A percentile compares a stretch with the other conserved stretches of the same genome.
Conservation (phyloP, 768 basidiomycete genomes). For the Mycena venus region DNA sequence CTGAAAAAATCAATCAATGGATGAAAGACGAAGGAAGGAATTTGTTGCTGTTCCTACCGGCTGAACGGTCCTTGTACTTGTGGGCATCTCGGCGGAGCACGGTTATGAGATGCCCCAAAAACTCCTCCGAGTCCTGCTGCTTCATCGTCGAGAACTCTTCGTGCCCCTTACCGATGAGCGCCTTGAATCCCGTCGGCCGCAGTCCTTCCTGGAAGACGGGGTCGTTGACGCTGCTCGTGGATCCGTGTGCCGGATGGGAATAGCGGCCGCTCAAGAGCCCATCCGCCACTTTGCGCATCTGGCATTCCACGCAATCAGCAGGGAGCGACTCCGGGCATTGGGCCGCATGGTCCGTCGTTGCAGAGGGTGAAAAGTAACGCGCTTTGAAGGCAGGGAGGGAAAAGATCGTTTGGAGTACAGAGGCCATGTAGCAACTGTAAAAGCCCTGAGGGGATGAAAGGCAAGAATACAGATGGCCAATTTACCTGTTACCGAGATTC, state of each 20-base stretch:
- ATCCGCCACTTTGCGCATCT: conserved; percentile 93
- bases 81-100: conserved; percentile 76
- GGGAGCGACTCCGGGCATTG: conserved; percentile 78
- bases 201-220: conserved; percentile 88
- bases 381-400: conserved; percentile 81
- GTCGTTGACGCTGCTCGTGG: conserved; percentile 45
- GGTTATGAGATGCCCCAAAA: conserved; percentile 85
- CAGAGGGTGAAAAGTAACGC: conserved; percentile 67
- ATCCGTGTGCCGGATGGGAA: conserved; percentile 68
- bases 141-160: conserved; percentile 96
- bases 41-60: conserved; percentile 20
- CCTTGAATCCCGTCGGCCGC: conserved; percentile 86
- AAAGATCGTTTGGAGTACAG: conserved; percentile 89
- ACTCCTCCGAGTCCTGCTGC: conserved; percentile 98
- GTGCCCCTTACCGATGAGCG: conserved; percentile 92
- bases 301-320: conserved; percentile 93
- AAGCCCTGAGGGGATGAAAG: background rate
- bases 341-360: conserved; percentile 61
- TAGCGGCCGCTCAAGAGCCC: conserved; percentile 95
- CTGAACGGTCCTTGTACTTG: conserved; percentile 57
- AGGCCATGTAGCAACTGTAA: conserved; percentile 95
- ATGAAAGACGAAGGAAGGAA: background rate
- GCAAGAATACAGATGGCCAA: background rate
- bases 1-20: background rate
- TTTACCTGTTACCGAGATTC: conserved; percentile 93